A percentile compares a stretch with the other conserved stretches of the same genome.
These are phyloP conservation scores for Camellia oleifera DNA, from an alignment of 179 eudicot species.

Conservation along the genomic window DNA sequence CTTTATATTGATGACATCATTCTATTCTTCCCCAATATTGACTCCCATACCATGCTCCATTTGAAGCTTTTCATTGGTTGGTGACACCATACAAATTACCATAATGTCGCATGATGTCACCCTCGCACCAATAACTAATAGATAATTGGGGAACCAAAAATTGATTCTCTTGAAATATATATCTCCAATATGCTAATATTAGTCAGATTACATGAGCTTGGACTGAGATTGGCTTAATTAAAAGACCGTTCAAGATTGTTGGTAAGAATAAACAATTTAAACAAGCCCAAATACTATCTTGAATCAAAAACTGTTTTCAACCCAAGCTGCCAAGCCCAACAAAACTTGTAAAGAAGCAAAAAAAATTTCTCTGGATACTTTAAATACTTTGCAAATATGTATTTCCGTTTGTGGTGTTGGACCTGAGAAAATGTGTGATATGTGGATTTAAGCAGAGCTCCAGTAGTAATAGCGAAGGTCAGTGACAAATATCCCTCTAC, in stretches of 20 bases:
- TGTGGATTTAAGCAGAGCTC: slow-evolving; percentile 1
- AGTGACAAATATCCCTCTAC: neutral
- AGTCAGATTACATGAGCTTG: neutral
- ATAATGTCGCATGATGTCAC: too few relatives aligned
- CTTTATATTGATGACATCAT: too few relatives aligned
- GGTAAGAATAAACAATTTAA: neutral
- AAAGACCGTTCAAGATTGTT: neutral
- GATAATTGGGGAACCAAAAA: too few relatives aligned
- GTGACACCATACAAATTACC: too few relatives aligned
- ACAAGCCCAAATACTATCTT: neutral
- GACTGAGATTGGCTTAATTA: neutral
- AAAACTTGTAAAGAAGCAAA: slow-evolving; percentile 1
- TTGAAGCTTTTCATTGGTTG: too few relatives aligned
- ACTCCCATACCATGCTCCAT: too few relatives aligned
- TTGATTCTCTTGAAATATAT: too few relatives aligned
- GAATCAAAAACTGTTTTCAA: neutral
- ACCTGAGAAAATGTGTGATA: neutral
- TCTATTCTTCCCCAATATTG: too few relatives aligned
- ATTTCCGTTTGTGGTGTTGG: neutral
- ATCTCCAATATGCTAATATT: too few relatives aligned
- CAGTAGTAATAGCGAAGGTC: neutral
- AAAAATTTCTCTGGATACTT: neutral
- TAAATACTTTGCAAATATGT: neutral
- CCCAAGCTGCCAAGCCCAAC: neutral
- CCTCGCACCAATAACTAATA: too few relatives aligned